Evolutionary conservation across 495 filamentous ascomycete species (phyloP), one percentile per base, ranked within the genome.

Genomic region (Penicillium goetzii): DNA sequence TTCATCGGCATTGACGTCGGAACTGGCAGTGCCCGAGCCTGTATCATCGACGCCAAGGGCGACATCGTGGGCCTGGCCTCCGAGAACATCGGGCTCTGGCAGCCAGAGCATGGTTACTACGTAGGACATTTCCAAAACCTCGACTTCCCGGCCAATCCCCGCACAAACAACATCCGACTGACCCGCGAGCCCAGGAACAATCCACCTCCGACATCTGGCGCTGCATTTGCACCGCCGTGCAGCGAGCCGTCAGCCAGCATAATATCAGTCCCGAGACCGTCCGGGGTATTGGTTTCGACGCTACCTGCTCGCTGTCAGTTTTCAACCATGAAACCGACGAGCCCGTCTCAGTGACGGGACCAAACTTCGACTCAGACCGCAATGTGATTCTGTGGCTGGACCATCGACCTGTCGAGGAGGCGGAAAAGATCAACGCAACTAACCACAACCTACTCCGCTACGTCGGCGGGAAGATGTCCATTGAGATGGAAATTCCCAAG

Each of bases 401-500:
- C 72, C 92, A 98, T 75, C 87, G 95, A 45, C 92, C 95, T 2
- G 84, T 93, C 21, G 86, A 91, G 61, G 94, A 99, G 79, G 92
- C 95, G 14, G 86, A 88, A 21, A 87, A 89, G 74, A 96, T 99
- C 80, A 98, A 98, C 78, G 87, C 88, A 15, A 97, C 95, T 2
- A 85, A 88, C 54, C 95, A 98, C 79, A 92, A 92, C 66, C 82
- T 99, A n/a, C 85, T 99, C 38, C 88, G 91, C 54, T 99, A 97
- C 75, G 94, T 99, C 6, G 95, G 95, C 51, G 94, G 95, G 41
- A 93, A 86, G 68, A 98, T 99, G 95, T 96, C 91, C 68, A 90
- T 96, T 66, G 95, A 99, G 80, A 99, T 99, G 95, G 95, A 99
- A 73, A 92, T 97, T 28, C 95, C 95, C 26, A 99, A 99, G 72